Evolutionary conservation across 208 protist genomes (phyloP).

Genomic region (Trichomonas tenax): DNA sequence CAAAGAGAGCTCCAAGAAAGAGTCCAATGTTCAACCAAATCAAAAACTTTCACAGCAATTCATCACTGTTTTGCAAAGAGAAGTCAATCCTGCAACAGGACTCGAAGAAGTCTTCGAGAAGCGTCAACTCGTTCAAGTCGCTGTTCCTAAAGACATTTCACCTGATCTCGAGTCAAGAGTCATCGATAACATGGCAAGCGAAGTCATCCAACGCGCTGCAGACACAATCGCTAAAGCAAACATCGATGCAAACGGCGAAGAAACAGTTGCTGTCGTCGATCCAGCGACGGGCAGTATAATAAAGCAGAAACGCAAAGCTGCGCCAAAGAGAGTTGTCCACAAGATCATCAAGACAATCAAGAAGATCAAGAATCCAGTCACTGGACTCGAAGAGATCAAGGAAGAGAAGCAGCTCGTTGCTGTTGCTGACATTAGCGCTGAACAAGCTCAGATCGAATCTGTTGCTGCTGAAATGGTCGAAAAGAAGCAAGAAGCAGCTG

Average conservation of each 20-base stretch:
- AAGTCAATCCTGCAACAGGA: neutral
- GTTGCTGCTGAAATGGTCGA: neutral
- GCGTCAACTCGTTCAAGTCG: neutral
- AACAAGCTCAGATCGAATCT: neutral
- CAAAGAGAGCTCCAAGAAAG: neutral
- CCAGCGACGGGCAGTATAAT: neutral
- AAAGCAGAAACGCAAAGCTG: neutral
- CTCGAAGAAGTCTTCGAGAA: neutral
- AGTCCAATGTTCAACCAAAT: neutral
- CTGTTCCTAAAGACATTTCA: neutral
- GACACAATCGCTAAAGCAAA: neutral
- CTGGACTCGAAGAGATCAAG: neutral
- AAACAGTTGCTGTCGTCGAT: neutral
- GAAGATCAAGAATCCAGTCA: neutral
- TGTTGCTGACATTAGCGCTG: neutral
- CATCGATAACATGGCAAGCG: neutral
- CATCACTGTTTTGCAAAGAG: neutral
- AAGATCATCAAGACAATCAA: neutral
- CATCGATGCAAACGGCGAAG: neutral
- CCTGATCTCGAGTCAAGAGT: neutral
- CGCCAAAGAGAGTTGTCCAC: neutral
- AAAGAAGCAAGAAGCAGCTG: neutral
- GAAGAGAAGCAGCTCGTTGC: neutral
- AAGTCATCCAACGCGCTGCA: neutral
- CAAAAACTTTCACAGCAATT: neutral